These are phyloP conservation scores for Hypoxylon rickii DNA, from an alignment of 495 filamentous ascomycete species.

Conservation along the genomic window DNA sequence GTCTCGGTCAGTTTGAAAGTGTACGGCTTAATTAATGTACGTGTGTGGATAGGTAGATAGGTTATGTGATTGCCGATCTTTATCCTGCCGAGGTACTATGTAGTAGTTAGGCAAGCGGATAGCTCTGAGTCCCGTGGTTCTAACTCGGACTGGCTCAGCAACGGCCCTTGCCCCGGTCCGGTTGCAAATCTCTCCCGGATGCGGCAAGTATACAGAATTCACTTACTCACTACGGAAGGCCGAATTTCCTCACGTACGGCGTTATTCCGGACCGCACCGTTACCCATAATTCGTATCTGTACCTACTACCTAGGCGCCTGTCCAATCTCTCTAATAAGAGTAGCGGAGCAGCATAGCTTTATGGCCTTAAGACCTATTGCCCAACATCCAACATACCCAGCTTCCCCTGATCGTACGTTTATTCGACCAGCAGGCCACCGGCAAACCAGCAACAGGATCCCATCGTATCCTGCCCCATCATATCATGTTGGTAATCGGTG, in stretches of 20 bases:
- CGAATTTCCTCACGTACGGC: slow-evolving; percentile 11
- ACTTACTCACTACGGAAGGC: slow-evolving; percentile 15
- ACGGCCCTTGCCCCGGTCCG: slow-evolving; percentile 5
- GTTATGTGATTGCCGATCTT: slow-evolving; percentile 23
- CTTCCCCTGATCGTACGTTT: too few relatives aligned
- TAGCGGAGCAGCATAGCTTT: too few relatives aligned
- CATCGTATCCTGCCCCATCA: neutral
- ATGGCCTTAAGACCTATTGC: too few relatives aligned
- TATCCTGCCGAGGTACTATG: neutral
- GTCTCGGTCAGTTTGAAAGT: neutral
- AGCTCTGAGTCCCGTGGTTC: neutral
- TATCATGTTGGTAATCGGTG: neutral
- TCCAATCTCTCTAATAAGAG: too few relatives aligned
- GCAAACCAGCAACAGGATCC: neutral
- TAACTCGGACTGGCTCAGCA: slow-evolving; percentile 6
- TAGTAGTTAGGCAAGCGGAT: neutral
- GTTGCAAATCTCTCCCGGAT: slow-evolving; percentile 23
- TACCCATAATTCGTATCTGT: neutral
- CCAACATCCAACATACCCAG: too few relatives aligned
- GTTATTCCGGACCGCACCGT: slow-evolving; percentile 17
- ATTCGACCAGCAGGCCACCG: too few relatives aligned
- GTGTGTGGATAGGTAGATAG: neutral
- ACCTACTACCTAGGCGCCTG: neutral
- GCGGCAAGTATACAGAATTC: slow-evolving; percentile 11
- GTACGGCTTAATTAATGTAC: neutral